A percentile compares a stretch with the other conserved stretches of the same genome.
These are phyloP conservation scores for Coprinopsis marcescibilis DNA, from an alignment of 768 basidiomycete genomes.

Conservation along the genomic window DNA sequence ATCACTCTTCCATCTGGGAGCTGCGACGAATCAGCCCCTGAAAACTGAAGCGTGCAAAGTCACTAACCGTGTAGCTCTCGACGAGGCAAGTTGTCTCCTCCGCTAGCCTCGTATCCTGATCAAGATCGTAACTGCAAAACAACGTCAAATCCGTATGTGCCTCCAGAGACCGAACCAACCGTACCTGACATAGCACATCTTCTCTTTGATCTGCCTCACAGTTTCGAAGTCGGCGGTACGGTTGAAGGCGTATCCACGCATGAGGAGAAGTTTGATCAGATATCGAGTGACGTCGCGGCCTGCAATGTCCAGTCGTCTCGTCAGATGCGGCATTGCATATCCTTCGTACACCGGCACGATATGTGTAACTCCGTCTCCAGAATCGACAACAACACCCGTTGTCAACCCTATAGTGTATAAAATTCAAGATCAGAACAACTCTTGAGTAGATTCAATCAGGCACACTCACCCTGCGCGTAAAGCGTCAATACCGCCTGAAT, in stretches of 20 bases:
- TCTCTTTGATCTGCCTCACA: constrained; percentile 98
- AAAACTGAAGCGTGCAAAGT: background rate
- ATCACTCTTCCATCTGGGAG: constrained; percentile 93
- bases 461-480: constrained; percentile 92
- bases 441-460: background rate
- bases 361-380: constrained; percentile 98
- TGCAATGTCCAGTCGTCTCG: constrained; percentile 91
- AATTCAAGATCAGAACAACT: background rate
- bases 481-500: constrained; percentile 98
- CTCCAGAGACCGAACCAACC: no score
- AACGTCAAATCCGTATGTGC: no score
- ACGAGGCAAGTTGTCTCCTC: constrained; percentile 97
- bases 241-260: constrained; percentile 99
- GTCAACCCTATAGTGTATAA: constrained; percentile 64
- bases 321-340: constrained; percentile 91
- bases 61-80: constrained; percentile 86
- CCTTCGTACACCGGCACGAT: constrained; percentile 99
- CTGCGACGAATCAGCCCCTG: constrained; percentile 31
- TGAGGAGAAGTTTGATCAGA: constrained; percentile 97
- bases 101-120: constrained; percentile 84
- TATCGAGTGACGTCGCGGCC: constrained; percentile 98
- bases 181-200: constrained; percentile 94
- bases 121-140: constrained; percentile 80
- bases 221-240: constrained; percentile 99
- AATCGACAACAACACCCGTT: constrained; percentile 98